phyloP scores from a whole-genome alignment of 116 monocot genomes.

The Dioscorea cayenensis region DNA sequence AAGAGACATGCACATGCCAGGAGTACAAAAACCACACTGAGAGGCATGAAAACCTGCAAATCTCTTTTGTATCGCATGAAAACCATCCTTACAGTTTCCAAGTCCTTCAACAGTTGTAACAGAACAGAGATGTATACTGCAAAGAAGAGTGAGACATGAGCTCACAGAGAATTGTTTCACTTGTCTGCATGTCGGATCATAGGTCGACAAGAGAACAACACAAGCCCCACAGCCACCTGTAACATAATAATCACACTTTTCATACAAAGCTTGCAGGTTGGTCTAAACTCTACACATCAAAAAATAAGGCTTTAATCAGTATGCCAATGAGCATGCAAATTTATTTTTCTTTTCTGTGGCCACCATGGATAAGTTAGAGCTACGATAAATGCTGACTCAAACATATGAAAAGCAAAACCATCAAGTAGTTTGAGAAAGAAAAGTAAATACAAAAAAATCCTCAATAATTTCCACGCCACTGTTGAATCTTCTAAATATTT shows the following conservation, averaged over 20 bases:
- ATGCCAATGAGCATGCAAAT: no score
- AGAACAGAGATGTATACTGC: slow-evolving; percentile 56
- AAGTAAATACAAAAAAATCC: not conserved
- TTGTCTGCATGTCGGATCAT: slow-evolving; percentile 32
- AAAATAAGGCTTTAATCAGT: no score
- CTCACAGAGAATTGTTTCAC: slow-evolving; percentile 41
- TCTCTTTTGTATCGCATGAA: slow-evolving; percentile 69
- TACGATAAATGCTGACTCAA: no score
- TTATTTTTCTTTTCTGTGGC: no score
- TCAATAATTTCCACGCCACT: not conserved
- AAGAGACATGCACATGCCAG: slow-evolving; percentile 89
- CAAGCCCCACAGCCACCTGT: slow-evolving; percentile 94
- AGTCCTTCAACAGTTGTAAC: slow-evolving; percentile 87
- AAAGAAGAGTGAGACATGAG: slow-evolving; percentile 75
- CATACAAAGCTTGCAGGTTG: no score
- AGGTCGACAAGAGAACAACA: slow-evolving; percentile 67
- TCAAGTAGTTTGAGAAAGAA: no score
- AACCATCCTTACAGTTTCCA: slow-evolving; percentile 47
- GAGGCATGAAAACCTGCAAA: slow-evolving; percentile 83
- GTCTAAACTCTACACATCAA: no score
- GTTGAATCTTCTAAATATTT: no score
- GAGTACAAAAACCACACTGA: slow-evolving; percentile 90
- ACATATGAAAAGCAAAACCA: no score
- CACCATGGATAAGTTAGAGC: no score
- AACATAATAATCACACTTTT: not conserved